Evolutionary conservation across 2,329 filamentous ascomycete genomes (phyloP), one percentile per base, ranked within the genome.

Genomic region (Fusarium bactridioides): DNA sequence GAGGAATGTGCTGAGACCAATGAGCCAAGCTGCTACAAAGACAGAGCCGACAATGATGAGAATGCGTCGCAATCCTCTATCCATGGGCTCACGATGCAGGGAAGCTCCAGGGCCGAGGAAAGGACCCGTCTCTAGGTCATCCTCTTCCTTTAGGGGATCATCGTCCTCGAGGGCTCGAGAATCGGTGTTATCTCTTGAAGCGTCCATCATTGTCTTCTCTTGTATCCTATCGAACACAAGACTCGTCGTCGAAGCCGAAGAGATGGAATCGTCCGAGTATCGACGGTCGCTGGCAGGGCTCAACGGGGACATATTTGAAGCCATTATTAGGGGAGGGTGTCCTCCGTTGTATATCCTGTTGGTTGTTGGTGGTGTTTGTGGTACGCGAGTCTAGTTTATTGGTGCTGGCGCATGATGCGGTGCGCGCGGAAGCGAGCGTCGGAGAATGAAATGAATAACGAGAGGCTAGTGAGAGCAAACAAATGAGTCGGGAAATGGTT

Each of bases 211-310:
- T 64, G 74, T 78, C 80, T 85, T 79, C 78, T 93, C 91, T 76
- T 89, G 87, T 73, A 95, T 87, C 70, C 92, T 90, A 74, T 96
- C 93, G 79, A 96, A 93, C 60, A 96, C 89, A 19, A 96, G 86
- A 76, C 93, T 95, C 8, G 92, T 94, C 16, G 93, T 95, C 38
- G 93, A 96, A n/a, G 90, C 91, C 44, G 92, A 92, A n/a, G 92
- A 93, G 50, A 89, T 81, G 7, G 93, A 94, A 69, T 87, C 87
- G 77, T 82, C 82, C 60, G 88, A 89, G 50, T 65, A 67, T 53
- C 79, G 78, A 44, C 72, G 70, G 45, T 69, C 66, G 68, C 53
- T 48, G 21, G 73, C 70, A 33, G 67, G 67, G 38, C 53, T 38
- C 7, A 64, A 31, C 21, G 75, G 58, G 29, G 72, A 70, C 44